These are phyloP conservation scores for Kernera saxatilis DNA, from an alignment of 345 rosid genomes.

Conservation along the genomic window DNA sequence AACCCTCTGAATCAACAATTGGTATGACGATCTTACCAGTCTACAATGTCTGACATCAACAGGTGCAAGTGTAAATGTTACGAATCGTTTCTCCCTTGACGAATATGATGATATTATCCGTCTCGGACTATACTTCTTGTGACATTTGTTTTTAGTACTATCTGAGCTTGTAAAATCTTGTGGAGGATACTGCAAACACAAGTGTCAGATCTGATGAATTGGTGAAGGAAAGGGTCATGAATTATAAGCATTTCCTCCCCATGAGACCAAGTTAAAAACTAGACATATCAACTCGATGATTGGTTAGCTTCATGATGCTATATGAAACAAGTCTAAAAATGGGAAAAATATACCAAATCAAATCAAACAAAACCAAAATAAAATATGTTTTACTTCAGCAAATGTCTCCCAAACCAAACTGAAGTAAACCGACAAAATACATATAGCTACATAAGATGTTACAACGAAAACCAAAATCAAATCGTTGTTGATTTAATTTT, in stretches of 20 bases:
- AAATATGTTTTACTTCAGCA: background rate
- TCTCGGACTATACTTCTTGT: background rate
- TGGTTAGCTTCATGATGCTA: background rate
- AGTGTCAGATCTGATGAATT: background rate
- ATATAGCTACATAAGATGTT: background rate
- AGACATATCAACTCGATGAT: background rate
- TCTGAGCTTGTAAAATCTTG: background rate
- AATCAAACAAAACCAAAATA: background rate
- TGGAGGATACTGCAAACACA: background rate
- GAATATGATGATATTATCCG: background rate
- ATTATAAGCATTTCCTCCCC: background rate
- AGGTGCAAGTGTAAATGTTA: slow-evolving; percentile 15
- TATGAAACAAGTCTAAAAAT: background rate
- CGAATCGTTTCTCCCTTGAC: background rate
- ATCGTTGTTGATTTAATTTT: background rate
- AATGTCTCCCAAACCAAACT: background rate
- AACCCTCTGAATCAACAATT: background rate
- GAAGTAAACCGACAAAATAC: background rate
- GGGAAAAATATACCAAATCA: background rate
- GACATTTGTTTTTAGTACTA: background rate
- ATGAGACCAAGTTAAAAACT: background rate
- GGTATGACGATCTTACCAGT: background rate
- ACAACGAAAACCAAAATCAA: background rate
- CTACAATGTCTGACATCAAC: slow-evolving; percentile 19
- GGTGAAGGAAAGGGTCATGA: background rate